A percentile compares a stretch with the other conserved stretches of the same genome.
phyloP scores from a whole-genome alignment of 164 flowering plant genomes.

The Stephania cephalantha region DNA sequence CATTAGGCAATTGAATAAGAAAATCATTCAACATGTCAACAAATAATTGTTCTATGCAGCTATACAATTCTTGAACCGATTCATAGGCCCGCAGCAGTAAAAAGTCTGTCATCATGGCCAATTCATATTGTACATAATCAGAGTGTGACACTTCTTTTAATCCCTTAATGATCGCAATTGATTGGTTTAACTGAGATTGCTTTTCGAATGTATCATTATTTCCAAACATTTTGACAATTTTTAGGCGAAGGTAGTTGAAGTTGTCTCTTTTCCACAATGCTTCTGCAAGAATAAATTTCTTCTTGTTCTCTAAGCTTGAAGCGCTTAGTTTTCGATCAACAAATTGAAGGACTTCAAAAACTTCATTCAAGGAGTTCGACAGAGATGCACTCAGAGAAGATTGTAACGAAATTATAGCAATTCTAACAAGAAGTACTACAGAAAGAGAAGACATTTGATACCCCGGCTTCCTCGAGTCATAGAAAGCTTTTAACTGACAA shows the following conservation, averaged over 20 bases:
- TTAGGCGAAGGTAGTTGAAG: not conserved
- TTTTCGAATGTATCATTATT: not conserved
- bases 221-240: not conserved
- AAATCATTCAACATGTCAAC: not conserved
- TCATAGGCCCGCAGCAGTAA: not conserved
- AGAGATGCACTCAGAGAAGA: not conserved
- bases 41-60: not conserved
- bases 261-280: not conserved
- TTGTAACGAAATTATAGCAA: not conserved
- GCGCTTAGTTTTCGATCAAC: not conserved
- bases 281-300: not conserved
- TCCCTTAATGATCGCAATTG: not conserved
- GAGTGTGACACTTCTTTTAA: not conserved
- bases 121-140: not conserved
- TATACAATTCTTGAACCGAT: not conserved
- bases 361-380: not conserved
- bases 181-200: not conserved
- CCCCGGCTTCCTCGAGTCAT: no score
- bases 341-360: not conserved
- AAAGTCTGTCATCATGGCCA: not conserved
- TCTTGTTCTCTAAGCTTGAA: not conserved
- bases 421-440: conserved; percentile 2
- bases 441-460: not conserved
- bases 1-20: no score
- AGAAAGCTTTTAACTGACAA: not conserved